Evolutionary conservation across 805 yeast genomes (phyloP), one percentile per base, ranked within the genome.

Genomic region (Monosporozyma servazzii): DNA sequence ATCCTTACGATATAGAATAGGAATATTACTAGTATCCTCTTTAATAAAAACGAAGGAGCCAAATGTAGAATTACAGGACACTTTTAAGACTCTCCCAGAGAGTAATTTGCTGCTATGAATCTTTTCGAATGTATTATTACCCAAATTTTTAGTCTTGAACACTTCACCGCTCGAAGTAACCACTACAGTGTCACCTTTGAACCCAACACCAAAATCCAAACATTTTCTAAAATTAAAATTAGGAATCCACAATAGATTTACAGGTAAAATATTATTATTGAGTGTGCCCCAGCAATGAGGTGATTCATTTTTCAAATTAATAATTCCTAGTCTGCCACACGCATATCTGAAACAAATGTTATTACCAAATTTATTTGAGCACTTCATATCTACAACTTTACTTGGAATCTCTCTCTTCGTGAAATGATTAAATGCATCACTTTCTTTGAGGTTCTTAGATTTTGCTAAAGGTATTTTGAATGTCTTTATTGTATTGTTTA

Each of bases 101-200:
- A 61, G 52, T 53, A 74, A 58, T 54, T 66, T 75, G 25, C 71
- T 55, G 53, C 73, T 65, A 55, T 59, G 53, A 31, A 61, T 49
- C 49, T 55, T 56, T 53, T 62, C 56, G 50, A 62, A 54, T 5
- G 52, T 30, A 21, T 33, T 33, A 29, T 48, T 56, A 2, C 53
- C 41, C 3, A 45, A 45, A 23, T 47, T 39, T 6, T 43, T 15
- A 5, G 56, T 51, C 21, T 72, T 70, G 57, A 77, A 88, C 0
- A 79, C 86, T 21, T 83, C 76, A 0, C 96, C 96, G 47, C 81
- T 80, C 20, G 71, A 65, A 0, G 93, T 84, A 55, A 85, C 78
- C 1, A 90, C 63, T 1, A 89, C 70, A 2, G 87, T 64, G 0
- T 86, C 80, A 0, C 95, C 95, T 59, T 83, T 86, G 17, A 68